Base-by-base conservation (phyloP, 495 filamentous ascomycete genomes). In the Penicillium parvum region DNA sequence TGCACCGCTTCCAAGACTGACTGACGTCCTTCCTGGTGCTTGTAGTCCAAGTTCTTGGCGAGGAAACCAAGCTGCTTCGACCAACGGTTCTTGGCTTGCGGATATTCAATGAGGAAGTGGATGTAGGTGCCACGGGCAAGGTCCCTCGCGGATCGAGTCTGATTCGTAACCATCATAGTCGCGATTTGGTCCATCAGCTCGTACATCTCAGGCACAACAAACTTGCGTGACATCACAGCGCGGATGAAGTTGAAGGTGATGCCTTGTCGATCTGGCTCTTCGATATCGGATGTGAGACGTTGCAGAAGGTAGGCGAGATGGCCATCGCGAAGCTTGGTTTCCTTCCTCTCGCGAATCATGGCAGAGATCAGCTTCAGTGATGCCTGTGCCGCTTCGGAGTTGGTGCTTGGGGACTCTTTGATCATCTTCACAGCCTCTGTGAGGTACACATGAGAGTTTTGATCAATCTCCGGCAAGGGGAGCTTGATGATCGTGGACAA, bases 121-220 rank as follows among this genome's bases (percentile, higher is more conserved):
- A 96, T 81, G 65, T 94, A 98, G 17, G 82, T 85, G 15, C 88
- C 87, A 20, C 94, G 79, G 12, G 91, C 90, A 23, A 91, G 66
- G 53, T 96, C 90, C 29, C 91, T 77, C 3, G 90, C 85, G 47
- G 82, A 79, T 51, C 84, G 82, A 49, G 89, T 89, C 43, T 95
- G 85, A 61, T 96, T 96, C 17, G 86, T 96, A 43, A 98, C 86
- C 90, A 97, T 95, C 64, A 97, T 83, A n/a, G 74, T 79, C 17
- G 87, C 86, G 22, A 96, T 82, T 49, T 83, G 76, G 55, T 98
- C 92, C 37, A 95, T 76, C 10, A 85, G 81, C 51, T 97, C 90
- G 61, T 97, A 98, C 35, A 97, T 81, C 34, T 86, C 80, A 1
- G 90, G 78, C 33, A 94, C 88, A 41, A 95, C 73, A 35, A 96